Base-by-base conservation (phyloP, 306 rosid genomes). In the Senna siamea region DNA sequence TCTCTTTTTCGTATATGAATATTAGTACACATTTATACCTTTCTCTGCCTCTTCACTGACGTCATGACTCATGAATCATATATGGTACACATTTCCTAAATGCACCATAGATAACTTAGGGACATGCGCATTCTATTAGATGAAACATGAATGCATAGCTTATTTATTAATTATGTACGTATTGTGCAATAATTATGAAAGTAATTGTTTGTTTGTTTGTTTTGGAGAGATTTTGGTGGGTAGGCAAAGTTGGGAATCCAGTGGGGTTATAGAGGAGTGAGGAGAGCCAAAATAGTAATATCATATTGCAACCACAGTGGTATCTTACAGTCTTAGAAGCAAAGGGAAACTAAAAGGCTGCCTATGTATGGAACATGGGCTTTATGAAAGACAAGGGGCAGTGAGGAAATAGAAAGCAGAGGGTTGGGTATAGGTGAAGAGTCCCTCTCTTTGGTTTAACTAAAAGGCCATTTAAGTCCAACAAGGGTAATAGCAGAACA, bases 381-480 rank as follows among this genome's bases (percentile, higher is more conserved):
- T n/a, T n/a, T n/a, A n/a, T n/a, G 20, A 35, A 30, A 68, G 70
- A 61, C 57, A 50, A 44, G 69, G 47, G 38, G 41, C 30, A 18
- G 53, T 14, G 17, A 23, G 54, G 30, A 44, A 66, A 19, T 54
- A 7, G 2, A 5, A 13, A 37, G 40, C 1, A 5, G 40, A 60
- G 57, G 30, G 30, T 26, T 26, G 30, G 30, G 0, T 75, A 57
- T 59, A 8, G 79, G 73, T 81, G 79, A 77, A 73, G 85, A 46
- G 90, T 91, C 92, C 32, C 78, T 69, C 30, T 85, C 80, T 60
- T 4, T 19, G 72, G 47, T 56, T 69, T 60, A 72, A 85, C 72
- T 59, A 37, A 78, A 54, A 67, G 82, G 69, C 59, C 74, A 78
- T 37, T 69, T 34, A 54, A 64, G 51, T 41, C 69, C 86, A 56